Evolutionary conservation across 805 yeast genomes (phyloP), one percentile per base, ranked within the genome.

Genomic region (Candida germanica): DNA sequence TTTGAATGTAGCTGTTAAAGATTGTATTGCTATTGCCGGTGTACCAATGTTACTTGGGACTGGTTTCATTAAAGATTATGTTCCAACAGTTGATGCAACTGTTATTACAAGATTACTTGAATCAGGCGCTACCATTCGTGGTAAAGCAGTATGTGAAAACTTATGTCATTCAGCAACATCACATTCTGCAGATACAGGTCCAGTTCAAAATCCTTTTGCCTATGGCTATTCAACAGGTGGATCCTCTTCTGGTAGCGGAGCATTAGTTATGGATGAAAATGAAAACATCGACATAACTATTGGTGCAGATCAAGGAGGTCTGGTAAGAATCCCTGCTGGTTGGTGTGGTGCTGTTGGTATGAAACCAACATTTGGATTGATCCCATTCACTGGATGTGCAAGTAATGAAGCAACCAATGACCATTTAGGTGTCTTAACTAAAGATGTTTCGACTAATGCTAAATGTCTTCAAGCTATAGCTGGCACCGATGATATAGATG

Each of bases 401-500:
- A 52, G 58, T 26, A 45, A 55, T 31, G 67, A 60, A 30, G 50
- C 56, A 6, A 58, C 54, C 28, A 54, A 54, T 28, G 69, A 63
- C 36, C 64, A 60, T 42, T 56, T 61, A 12, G 69, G 69, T 5
- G 64, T 65, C n/a, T 57, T 63, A 61, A 61, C 69, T 4, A 48
- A 43, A 29, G 53, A 54, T 29, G 68, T 63, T 3, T 42, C 56
- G 20, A 61, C 51, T 13, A 64, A 59, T 41, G 65, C 62, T 12
- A 40, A 46, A 29, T 36, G 51, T 23, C 49, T 61, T 16, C 53
- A 56, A 35, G 64, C 44, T 15, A 44, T 64, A 30, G 64, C 70
- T 10, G 70, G 69, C 2, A 43, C 48, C 12, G 69, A 62, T 42
- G 60, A 53, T 9, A 46, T 54, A 30, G 68, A 64, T 34, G 66